phyloP scores from a whole-genome alignment of 2,329 filamentous ascomycete species.

The Endoconidiophora laricicola region DNA sequence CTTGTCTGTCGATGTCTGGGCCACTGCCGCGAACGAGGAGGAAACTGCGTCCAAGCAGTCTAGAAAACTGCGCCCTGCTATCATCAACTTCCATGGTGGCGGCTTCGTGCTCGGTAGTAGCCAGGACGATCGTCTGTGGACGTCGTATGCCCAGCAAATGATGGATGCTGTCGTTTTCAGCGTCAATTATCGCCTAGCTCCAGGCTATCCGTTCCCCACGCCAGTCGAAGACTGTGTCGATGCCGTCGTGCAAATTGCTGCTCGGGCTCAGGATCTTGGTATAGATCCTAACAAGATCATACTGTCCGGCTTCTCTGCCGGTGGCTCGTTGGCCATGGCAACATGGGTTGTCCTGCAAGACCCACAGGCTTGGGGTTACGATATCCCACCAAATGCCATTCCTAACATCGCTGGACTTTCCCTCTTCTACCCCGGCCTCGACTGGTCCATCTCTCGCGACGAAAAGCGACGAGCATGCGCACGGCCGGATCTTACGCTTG shows the following conservation, averaged over 20 bases:
- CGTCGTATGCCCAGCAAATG: constrained; percentile 32
- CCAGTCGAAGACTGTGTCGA: constrained; percentile 50
- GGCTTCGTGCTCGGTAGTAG: constrained; percentile 48
- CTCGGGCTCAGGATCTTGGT: constrained; percentile 37
- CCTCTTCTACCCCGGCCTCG: constrained; percentile 46
- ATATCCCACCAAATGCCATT: constrained; percentile 18
- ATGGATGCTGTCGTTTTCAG: constrained; percentile 43
- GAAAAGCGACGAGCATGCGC: constrained; percentile 37
- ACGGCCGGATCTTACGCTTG: constrained; percentile 40
- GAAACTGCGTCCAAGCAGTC: neutral
- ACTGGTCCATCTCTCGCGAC: constrained; percentile 40
- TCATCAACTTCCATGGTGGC: constrained; percentile 52
- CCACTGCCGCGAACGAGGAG: constrained; percentile 16
- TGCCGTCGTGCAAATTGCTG: constrained; percentile 42
- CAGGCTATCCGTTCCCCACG: constrained; percentile 45
- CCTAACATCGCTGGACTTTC: constrained; percentile 35
- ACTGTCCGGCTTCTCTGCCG: constrained; percentile 48
- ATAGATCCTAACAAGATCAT: constrained; percentile 40
- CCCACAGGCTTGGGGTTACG: constrained; percentile 24
- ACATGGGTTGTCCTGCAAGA: constrained; percentile 30
- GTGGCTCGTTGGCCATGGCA: constrained; percentile 38
- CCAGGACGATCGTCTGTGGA: constrained; percentile 47
- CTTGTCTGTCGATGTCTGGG: constrained; percentile 33
- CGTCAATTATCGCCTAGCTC: constrained; percentile 52
- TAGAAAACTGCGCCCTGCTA: constrained; percentile 23